Evolutionary conservation across 1,284 basidiomycete genomes (phyloP).

Genomic region (Xerocomus minutiporus): DNA sequence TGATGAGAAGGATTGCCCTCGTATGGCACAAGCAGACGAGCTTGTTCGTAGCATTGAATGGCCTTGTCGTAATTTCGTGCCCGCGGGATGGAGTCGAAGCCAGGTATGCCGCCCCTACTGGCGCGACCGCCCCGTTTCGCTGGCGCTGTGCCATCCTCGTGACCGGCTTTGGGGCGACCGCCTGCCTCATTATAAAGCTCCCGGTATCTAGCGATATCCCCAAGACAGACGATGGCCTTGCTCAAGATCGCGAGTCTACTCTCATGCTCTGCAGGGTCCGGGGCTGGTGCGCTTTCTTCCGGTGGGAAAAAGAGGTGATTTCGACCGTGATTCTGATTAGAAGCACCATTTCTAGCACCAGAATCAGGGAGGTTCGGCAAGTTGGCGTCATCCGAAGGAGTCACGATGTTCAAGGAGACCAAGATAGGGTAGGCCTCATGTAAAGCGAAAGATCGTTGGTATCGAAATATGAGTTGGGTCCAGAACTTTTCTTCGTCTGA

Average conservation of each 20-base stretch:
- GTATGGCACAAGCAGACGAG: conserved; percentile 73
- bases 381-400: conserved; percentile 18
- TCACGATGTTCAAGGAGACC: conserved; percentile 48
- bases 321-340: conserved; percentile 27
- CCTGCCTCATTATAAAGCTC: conserved; percentile 81
- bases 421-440: conserved; percentile 56
- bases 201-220: conserved; percentile 90
- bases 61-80: conserved; percentile 73
- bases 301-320: conserved; percentile 58
- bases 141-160: conserved; percentile 48
- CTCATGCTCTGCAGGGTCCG: conserved; percentile 53
- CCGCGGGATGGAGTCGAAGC: conserved; percentile 41
- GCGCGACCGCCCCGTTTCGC: conserved; percentile 42
- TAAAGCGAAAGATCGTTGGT: conserved; percentile 66
- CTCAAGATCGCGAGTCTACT: conserved; percentile 69
- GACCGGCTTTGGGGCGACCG: conserved; percentile 59
- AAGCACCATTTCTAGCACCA: conserved; percentile 17
- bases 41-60: conserved; percentile 79
- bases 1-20: conserved; percentile 91
- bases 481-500: conserved; percentile 87
- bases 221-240: conserved; percentile 88
- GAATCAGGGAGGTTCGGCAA: conserved; percentile 35
- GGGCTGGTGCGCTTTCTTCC: conserved; percentile 40
- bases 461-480: conserved; percentile 67
- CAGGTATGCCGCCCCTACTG: conserved; percentile 41